Conservation (phyloP, 352 stramenopile genomes). For the Globisporangium camurandrum region DNA sequence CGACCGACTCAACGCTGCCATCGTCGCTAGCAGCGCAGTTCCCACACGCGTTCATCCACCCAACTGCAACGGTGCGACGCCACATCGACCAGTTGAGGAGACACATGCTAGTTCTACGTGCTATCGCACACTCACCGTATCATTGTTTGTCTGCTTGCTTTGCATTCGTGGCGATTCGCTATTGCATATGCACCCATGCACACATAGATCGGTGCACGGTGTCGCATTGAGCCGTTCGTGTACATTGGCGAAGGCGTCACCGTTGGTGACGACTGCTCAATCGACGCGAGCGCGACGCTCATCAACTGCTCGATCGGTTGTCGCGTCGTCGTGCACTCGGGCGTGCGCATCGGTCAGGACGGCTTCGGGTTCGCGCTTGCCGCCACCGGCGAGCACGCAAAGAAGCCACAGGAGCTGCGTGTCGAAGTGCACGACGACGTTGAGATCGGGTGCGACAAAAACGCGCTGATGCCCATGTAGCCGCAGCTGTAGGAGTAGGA, state of each 20-base stretch:
- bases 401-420: constrained; percentile 74
- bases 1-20: too few relatives aligned
- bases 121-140: too few relatives aligned
- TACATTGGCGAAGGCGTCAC: constrained; percentile 50
- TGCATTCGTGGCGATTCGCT: too few relatives aligned
- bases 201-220: constrained; percentile 62
- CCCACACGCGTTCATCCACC: constrained; percentile 26
- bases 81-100: too few relatives aligned
- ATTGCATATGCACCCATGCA: too few relatives aligned
- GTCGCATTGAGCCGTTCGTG: constrained; percentile 45
- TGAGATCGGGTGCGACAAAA: constrained; percentile 65
- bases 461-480: too few relatives aligned
- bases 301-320: constrained; percentile 59
- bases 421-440: constrained; percentile 78
- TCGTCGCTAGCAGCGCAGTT: constrained; percentile 5
- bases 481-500: neutral
- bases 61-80: constrained; percentile 36
- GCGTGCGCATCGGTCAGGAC: constrained; percentile 67
- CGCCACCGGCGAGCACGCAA: constrained; percentile 44
- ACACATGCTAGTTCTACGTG: too few relatives aligned
- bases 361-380: constrained; percentile 79
- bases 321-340: constrained; percentile 64
- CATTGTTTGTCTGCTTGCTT: too few relatives aligned
- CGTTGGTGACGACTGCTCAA: constrained; percentile 37
- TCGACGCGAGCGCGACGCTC: constrained; percentile 53